These are phyloP conservation scores for Lasiosphaeria miniovina DNA, from an alignment of 495 filamentous ascomycete genomes.

Conservation along the genomic window DNA sequence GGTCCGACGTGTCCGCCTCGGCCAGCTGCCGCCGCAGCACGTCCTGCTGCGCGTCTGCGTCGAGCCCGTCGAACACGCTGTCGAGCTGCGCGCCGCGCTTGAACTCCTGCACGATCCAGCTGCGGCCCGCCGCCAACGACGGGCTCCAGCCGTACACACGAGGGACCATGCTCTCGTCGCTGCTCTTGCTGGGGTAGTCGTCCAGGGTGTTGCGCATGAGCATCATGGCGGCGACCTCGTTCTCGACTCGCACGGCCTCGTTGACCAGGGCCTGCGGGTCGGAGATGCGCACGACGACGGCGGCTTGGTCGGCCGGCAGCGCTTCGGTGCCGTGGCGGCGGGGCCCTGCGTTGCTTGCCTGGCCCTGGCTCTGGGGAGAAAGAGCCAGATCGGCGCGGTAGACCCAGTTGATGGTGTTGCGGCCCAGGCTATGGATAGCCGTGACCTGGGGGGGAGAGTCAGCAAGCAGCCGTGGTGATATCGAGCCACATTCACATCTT, in stretches of 20 bases:
- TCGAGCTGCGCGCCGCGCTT: background rate
- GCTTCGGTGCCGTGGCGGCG: background rate
- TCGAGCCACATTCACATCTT: background rate
- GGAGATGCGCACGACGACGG: background rate
- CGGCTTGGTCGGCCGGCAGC: background rate
- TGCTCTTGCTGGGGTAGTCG: too few relatives aligned
- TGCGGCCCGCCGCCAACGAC: background rate
- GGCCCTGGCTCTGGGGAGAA: background rate
- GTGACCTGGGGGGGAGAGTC: background rate
- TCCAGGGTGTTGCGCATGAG: background rate
- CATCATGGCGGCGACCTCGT: background rate
- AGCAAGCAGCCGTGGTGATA: background rate
- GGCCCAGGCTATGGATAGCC: background rate
- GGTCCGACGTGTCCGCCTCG: slow-evolving; percentile 9
- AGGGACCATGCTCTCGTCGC: background rate
- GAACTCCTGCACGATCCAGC: background rate
- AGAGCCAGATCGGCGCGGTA: background rate
- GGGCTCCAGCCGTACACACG: background rate
- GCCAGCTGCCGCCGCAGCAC: slow-evolving; percentile 11
- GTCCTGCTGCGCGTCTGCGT: background rate
- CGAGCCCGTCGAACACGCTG: background rate
- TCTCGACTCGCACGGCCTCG: background rate
- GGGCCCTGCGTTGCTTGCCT: background rate
- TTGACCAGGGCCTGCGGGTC: background rate
- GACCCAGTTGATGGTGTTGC: background rate